phyloP scores from a whole-genome alignment of 495 filamentous ascomycete species.

The Schizothecium vesticola region DNA sequence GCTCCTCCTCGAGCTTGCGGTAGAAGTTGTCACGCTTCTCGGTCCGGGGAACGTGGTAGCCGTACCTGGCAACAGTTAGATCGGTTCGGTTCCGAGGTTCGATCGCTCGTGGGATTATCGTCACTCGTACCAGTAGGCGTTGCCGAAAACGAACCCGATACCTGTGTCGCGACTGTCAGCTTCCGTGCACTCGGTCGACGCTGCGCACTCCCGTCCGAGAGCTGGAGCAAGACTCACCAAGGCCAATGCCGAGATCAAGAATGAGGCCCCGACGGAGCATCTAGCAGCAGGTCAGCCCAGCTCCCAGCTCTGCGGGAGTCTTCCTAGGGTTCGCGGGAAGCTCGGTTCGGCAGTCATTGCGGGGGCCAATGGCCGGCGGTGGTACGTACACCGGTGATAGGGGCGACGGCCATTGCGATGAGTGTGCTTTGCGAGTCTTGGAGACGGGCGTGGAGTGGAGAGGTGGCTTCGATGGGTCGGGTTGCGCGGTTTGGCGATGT shows the following conservation, averaged over 20 bases:
- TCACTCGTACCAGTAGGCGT: constrained; percentile 42
- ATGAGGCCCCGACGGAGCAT: constrained; percentile 49
- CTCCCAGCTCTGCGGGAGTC: neutral
- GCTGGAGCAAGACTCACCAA: constrained; percentile 31
- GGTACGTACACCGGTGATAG: constrained; percentile 25
- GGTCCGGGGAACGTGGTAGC: constrained; percentile 49
- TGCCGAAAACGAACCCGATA: constrained; percentile 39
- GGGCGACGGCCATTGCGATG: constrained; percentile 39
- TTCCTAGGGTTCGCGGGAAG: neutral
- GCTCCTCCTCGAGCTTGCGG: constrained; percentile 43
- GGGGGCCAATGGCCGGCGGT: neutral
- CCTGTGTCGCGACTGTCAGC: constrained; percentile 26
- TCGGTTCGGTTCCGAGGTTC: neutral
- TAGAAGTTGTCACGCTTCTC: constrained; percentile 45
- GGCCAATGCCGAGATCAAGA: constrained; percentile 38
- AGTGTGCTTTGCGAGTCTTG: constrained; percentile 7
- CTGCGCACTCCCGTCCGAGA: neutral
- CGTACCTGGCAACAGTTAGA: constrained; percentile 39
- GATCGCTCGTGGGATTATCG: constrained; percentile 3
- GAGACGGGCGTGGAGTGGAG: constrained; percentile 15
- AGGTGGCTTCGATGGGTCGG: constrained; percentile 10
- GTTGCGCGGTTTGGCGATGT: constrained; percentile 27
- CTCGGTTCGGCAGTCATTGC: constrained; percentile 17
- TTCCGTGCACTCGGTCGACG: neutral
- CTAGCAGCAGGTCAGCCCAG: constrained; percentile 27